Evolutionary conservation across 768 basidiomycete genomes (phyloP).

Genomic region (Coprinopsis cinerea): DNA sequence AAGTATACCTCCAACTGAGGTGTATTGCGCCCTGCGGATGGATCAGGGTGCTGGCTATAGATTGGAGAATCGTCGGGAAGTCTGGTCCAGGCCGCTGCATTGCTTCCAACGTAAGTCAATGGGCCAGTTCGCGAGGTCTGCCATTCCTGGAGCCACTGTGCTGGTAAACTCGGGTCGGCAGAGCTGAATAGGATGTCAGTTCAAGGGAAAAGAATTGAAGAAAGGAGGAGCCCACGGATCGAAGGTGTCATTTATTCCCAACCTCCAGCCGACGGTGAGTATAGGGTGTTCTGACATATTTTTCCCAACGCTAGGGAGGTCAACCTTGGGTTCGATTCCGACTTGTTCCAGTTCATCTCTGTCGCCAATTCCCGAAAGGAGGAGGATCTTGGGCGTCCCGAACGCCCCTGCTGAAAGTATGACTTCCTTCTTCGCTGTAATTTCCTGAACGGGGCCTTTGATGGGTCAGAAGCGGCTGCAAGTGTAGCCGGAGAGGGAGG

Average conservation of each 20-base stretch:
- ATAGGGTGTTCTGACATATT: conserved; percentile 8
- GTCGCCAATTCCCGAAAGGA: conserved; percentile 8
- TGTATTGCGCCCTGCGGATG: conserved; percentile 10
- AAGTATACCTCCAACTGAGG: conserved; percentile 11
- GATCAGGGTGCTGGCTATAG: conserved; percentile 4
- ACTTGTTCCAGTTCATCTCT: not conserved
- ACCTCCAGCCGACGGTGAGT: conserved; percentile 1
- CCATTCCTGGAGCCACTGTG: conserved; percentile 13
- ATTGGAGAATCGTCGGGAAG: conserved; percentile 10
- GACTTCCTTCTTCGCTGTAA: conserved; percentile 8
- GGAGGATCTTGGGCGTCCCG: conserved; percentile 2
- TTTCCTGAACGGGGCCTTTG: not conserved
- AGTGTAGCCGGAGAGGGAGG: not conserved
- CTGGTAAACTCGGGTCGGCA: not conserved
- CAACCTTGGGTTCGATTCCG: conserved; percentile 2
- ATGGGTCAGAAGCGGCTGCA: conserved; percentile 9
- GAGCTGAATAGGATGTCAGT: not conserved
- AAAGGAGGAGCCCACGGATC: not conserved
- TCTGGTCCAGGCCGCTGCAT: conserved; percentile 7
- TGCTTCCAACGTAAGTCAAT: not conserved
- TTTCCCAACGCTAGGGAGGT: conserved; percentile 10
- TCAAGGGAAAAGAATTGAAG: not conserved
- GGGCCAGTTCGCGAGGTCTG: conserved; percentile 10
- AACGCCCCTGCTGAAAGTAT: conserved; percentile 4
- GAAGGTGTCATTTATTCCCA: conserved; percentile 1